These are phyloP conservation scores for Athelia psychrophila DNA, from an alignment of 1,284 basidiomycete species.

Conservation along the genomic window DNA sequence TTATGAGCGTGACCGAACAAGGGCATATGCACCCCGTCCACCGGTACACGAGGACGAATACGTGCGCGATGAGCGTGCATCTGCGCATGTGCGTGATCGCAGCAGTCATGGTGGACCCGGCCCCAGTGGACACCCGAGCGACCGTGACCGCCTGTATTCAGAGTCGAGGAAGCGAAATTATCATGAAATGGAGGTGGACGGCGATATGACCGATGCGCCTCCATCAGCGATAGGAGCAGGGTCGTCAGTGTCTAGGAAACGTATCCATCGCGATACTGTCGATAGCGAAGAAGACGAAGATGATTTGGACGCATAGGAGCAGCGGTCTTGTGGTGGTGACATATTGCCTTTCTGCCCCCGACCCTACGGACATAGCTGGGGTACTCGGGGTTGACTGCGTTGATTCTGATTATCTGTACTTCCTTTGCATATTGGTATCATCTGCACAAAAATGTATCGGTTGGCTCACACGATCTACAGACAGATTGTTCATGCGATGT, in stretches of 20 bases:
- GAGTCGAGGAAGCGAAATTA: conserved; percentile 52
- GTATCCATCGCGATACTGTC: neutral
- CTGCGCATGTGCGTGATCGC: conserved; percentile 24
- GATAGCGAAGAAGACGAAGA: neutral
- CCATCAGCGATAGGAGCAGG: neutral
- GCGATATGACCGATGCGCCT: conserved; percentile 22
- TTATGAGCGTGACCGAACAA: conserved; percentile 41
- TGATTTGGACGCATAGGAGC: neutral
- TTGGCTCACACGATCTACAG: too few species aligned
- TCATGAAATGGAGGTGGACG: conserved; percentile 61
- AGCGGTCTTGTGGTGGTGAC: neutral
- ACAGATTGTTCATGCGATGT: too few species aligned
- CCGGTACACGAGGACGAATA: conserved; percentile 42
- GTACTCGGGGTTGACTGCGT: too few species aligned
- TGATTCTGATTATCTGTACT: too few species aligned
- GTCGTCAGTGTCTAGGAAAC: neutral
- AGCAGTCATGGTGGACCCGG: too few species aligned
- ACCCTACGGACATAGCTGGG: too few species aligned
- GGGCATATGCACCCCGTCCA: conserved; percentile 46
- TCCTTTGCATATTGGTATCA: too few species aligned
- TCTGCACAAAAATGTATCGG: too few species aligned
- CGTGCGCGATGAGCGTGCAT: conserved; percentile 46
- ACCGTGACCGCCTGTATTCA: neutral
- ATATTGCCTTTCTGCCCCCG: neutral
- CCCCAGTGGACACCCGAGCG: neutral